These are phyloP conservation scores for Schwanniomyces pseudopolymorphus DNA, from an alignment of 805 yeast genomes.

Conservation along the genomic window DNA sequence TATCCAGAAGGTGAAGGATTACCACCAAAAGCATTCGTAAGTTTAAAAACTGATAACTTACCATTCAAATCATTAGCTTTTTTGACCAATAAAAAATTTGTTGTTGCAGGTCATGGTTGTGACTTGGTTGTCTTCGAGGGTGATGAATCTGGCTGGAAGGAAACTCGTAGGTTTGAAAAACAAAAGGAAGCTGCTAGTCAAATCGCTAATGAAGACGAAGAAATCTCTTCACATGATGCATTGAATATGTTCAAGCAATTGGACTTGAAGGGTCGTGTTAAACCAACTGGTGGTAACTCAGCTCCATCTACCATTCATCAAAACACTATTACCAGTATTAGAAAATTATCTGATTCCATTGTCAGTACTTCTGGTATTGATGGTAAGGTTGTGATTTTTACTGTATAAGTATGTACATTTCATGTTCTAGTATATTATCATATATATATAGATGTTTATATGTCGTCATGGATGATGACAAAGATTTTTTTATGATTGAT, in stretches of 20 bases:
- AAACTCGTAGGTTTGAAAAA: constrained; percentile 53
- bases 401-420: constrained; percentile 9
- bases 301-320: constrained; percentile 80
- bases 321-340: constrained; percentile 76
- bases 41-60: constrained; percentile 64
- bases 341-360: constrained; percentile 46
- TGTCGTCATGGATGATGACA: too few relatives aligned
- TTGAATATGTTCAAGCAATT: constrained; percentile 92
- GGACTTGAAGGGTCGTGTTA: constrained; percentile 87
- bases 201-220: constrained; percentile 48
- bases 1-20: constrained; percentile 69
- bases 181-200: constrained; percentile 44
- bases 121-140: constrained; percentile 87
- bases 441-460: too few relatives aligned
- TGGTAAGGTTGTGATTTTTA: constrained; percentile 84
- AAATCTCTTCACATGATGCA: constrained; percentile 69
- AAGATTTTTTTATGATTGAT: too few relatives aligned
- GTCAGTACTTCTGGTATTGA: constrained; percentile 79
- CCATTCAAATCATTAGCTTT: constrained; percentile 81
- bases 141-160: constrained; percentile 61
- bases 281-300: constrained; percentile 32
- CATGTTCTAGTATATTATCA: too few relatives aligned
- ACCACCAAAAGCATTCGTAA: constrained; percentile 60
- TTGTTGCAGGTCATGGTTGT: constrained; percentile 92
- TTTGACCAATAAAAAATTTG: constrained; percentile 61